phyloP scores from a whole-genome alignment of 2,329 filamentous ascomycete genomes.

The Dothideomycetes sp. region DNA sequence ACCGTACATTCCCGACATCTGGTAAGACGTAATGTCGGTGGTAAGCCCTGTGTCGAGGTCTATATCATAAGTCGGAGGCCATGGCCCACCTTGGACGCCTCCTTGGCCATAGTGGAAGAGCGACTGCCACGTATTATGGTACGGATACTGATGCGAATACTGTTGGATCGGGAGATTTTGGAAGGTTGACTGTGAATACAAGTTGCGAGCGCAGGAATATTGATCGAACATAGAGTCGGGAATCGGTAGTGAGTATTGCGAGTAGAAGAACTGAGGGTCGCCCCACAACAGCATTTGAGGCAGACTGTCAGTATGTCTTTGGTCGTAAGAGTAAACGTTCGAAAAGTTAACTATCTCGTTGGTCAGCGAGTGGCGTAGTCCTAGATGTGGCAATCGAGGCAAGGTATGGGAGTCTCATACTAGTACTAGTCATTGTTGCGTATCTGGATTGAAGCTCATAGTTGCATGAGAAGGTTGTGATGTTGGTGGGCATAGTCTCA shows the following conservation, averaged over 20 bases:
- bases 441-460: background rate
- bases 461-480: background rate
- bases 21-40: background rate
- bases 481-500: background rate
- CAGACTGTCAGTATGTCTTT: constrained; percentile 1
- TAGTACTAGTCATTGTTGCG: background rate
- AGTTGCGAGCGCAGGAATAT: background rate
- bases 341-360: constrained; percentile 3
- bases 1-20: background rate
- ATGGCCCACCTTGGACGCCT: background rate
- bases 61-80: background rate
- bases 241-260: constrained; percentile 1
- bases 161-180: background rate
- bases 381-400: background rate
- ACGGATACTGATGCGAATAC: no score
- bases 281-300: constrained; percentile 1
- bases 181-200: constrained; percentile 1
- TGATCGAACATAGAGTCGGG: background rate
- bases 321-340: constrained; percentile 1
- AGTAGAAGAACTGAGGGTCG: background rate
- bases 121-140: background rate
- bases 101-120: background rate
- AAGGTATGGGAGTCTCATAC: background rate
- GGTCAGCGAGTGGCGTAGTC: background rate
- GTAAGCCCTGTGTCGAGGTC: background rate